Percentiles rank a stretch among this genome's conserved stretches.
phyloP scores from a whole-genome alignment of 345 rosid species.

The Rhizophora apiculata region DNA sequence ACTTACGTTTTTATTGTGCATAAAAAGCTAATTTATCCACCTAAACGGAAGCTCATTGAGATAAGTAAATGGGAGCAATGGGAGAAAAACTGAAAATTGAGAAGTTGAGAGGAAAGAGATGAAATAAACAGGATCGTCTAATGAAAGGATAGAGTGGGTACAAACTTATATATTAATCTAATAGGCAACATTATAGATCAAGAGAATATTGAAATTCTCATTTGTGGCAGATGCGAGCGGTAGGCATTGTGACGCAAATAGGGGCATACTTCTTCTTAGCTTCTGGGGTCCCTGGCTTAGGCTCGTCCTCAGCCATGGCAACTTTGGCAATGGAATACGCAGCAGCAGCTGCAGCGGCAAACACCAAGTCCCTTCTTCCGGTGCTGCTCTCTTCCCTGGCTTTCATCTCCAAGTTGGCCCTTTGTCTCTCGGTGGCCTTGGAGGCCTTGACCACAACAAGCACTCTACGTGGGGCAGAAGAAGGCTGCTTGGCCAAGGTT shows the following conservation, averaged over 20 bases:
- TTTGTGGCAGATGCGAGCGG: conserved; percentile 53
- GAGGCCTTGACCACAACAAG: conserved; percentile 27
- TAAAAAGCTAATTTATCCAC: too few species aligned
- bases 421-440: conserved; percentile 14
- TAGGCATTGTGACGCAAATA: conserved; percentile 59
- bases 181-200: neutral
- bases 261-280: conserved; percentile 59
- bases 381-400: conserved; percentile 25
- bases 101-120: neutral
- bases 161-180: conserved; percentile 4
- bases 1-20: too few species aligned
- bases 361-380: conserved; percentile 64
- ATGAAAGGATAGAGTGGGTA: neutral
- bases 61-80: too few species aligned
- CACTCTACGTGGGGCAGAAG: conserved; percentile 15
- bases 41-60: too few species aligned
- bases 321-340: conserved; percentile 35
- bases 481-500: conserved; percentile 17
- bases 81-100: neutral
- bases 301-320: conserved; percentile 46
- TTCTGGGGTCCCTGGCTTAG: conserved; percentile 37
- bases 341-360: conserved; percentile 45
- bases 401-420: conserved; percentile 19
- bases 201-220: conserved; percentile 5
- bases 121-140: neutral